These are phyloP conservation scores for Paecilomyces niveus DNA, from an alignment of 2,329 filamentous ascomycete genomes.

Conservation along the genomic window DNA sequence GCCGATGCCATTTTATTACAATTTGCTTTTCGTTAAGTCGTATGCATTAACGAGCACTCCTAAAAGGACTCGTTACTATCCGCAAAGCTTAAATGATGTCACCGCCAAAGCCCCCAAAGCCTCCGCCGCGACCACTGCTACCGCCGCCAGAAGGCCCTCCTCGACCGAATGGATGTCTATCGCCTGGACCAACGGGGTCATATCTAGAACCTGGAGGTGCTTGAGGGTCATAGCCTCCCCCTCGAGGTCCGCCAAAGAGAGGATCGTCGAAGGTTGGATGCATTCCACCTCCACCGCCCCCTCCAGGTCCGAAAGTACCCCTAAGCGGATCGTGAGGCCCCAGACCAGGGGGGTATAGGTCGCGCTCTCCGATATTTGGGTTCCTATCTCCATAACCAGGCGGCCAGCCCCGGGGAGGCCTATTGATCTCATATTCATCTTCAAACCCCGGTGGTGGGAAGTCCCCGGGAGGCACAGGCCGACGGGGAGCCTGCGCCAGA, in stretches of 20 bases:
- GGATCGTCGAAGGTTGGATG: constrained; percentile 93
- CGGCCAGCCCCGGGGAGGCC: constrained; percentile 50
- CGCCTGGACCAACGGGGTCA: constrained; percentile 74
- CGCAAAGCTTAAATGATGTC: constrained; percentile 31
- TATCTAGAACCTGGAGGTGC: constrained; percentile 85
- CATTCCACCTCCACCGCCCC: constrained; percentile 73
- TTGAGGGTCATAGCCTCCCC: constrained; percentile 57
- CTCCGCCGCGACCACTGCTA: constrained; percentile 37
- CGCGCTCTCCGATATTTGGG: constrained; percentile 72
- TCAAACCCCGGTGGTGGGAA: constrained; percentile 88
- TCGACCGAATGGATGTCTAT: constrained; percentile 42
- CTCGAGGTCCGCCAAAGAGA: constrained; percentile 59
- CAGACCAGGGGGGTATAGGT: constrained; percentile 79
- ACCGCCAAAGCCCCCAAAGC: constrained; percentile 42
- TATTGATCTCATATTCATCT: constrained; percentile 79
- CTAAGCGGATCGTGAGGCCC: constrained; percentile 78
- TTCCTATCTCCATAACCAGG: constrained; percentile 41
- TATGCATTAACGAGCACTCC: not conserved
- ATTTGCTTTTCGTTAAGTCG: not conserved
- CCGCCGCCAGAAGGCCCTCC: constrained; percentile 19
- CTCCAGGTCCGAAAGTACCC: constrained; percentile 55
- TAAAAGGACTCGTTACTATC: not conserved
- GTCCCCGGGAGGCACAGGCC: constrained; percentile 61
- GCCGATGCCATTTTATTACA: not conserved
- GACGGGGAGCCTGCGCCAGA: constrained; percentile 52